A percentile compares a stretch with the other conserved stretches of the same genome.
phyloP scores from a whole-genome alignment of 192 early-diverging fungal species.

The Dissophora ornata region DNA sequence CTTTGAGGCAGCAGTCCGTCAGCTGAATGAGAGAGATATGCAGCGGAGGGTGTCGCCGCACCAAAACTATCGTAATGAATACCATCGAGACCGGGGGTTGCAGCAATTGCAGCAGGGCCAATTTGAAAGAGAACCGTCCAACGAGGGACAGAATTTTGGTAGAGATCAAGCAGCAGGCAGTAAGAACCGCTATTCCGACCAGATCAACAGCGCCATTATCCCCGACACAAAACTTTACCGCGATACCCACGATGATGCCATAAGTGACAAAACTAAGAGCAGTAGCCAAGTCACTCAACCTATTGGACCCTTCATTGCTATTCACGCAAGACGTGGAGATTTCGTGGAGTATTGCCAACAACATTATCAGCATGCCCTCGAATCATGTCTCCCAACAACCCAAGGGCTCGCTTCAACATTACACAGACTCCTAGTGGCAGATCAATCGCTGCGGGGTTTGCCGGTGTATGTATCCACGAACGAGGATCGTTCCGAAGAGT shows the following conservation, averaged over 20 bases:
- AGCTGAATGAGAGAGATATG: background rate
- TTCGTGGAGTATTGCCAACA: slow-evolving; percentile 37
- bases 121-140: background rate
- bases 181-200: slow-evolving; percentile 1
- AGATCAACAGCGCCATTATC: slow-evolving; percentile 10
- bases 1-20: slow-evolving; percentile 2
- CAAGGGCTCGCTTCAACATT: slow-evolving; percentile 36
- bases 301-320: slow-evolving; percentile 20
- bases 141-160: background rate
- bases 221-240: slow-evolving; percentile 5
- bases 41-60: background rate
- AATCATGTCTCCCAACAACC: slow-evolving; percentile 30
- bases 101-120: background rate
- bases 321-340: slow-evolving; percentile 32
- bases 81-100: background rate
- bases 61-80: background rate
- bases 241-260: background rate
- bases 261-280: background rate
- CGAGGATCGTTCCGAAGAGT: slow-evolving; percentile 22
- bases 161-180: background rate
- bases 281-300: background rate
- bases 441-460: slow-evolving; percentile 10
- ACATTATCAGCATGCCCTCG: slow-evolving; percentile 29
- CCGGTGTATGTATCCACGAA: slow-evolving; percentile 41
- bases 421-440: background rate